Base-by-base conservation (phyloP, 768 basidiomycete species). In the Tubosaeta brunneosetosa region DNA sequence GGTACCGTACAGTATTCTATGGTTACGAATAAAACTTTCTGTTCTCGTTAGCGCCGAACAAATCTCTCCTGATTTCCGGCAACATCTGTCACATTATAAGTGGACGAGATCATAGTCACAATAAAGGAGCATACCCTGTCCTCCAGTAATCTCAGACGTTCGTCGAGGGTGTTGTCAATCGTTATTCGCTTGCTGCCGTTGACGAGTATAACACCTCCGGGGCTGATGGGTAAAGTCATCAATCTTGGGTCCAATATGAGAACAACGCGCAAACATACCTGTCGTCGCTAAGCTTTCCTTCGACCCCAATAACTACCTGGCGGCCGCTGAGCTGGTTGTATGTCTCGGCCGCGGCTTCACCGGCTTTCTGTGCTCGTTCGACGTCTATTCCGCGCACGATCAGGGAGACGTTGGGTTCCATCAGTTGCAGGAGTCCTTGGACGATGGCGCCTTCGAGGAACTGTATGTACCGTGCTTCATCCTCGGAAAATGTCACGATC, bases 81-180 rank as follows among this genome's bases (percentile, higher is more conserved):
- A 98, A 77, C 95, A 97, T 97, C 91, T 95, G 19, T 26, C 19
- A 45, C 19, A 33, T n/a, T 19, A n/a, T 64, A 22, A 55, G 42
- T 29, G 9, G 17, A 11, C 5, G 13, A 31, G 31, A 22, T 34
- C 7, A 16, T 48, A 11, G 13, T n/a, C 5, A 40, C 31, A n/a
- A 19, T 19, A 41, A n/a, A 27, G 27, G 13, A 10, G 71, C 84
- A 56, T 57, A 91, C 93, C 72, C 88, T 80, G 65, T 97, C 91
- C 72, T 97, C 94, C 37, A 99, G 73, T 58, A 98, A 69, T 58
- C 85, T 79, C 64, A 99, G 71, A 44, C 95, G 80, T 69, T 97
- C 94, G 61, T 95, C 94, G 47, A 99, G 75, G 2, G 94, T 94
- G 66, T 99, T 98, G 71, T 98, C 90, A 22, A 99, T 78, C 19